phyloP scores from a whole-genome alignment of 345 rosid species.

The Pelargonium nanum region DNA sequence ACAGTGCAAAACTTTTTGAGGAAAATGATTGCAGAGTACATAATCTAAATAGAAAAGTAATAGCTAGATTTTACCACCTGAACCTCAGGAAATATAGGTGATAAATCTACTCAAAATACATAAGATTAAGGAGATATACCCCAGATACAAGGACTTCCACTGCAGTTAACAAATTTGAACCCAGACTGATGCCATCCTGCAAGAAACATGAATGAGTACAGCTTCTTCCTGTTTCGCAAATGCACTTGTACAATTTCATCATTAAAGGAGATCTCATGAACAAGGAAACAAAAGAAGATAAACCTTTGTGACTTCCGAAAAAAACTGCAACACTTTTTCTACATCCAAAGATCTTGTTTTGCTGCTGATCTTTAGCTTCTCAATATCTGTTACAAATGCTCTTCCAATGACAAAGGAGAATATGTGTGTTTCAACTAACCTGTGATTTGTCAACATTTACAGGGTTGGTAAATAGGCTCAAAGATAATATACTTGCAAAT shows the following conservation, averaged over 20 bases:
- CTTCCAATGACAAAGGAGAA: slow-evolving; percentile 99
- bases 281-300: background rate
- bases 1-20: no score
- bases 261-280: slow-evolving; percentile 5
- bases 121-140: slow-evolving; percentile 37
- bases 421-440: slow-evolving; percentile 98
- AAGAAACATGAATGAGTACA: slow-evolving; percentile 10
- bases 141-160: slow-evolving; percentile 90
- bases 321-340: slow-evolving; percentile 50
- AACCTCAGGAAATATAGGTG: background rate
- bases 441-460: slow-evolving; percentile 34
- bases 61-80: background rate
- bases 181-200: slow-evolving; percentile 86
- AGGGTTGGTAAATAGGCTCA: slow-evolving; percentile 7
- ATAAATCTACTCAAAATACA: background rate
- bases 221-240: background rate
- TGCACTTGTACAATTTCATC: slow-evolving; percentile 14
- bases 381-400: slow-evolving; percentile 97
- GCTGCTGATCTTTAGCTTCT: slow-evolving; percentile 92
- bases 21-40: no score
- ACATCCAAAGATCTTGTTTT: slow-evolving; percentile 80
- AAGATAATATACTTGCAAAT: background rate
- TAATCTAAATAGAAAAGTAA: no score
- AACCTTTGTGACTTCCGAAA: slow-evolving; percentile 80
- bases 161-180: slow-evolving; percentile 84